phyloP scores from a whole-genome alignment of 2,329 filamentous ascomycete genomes.

The Ophiostoma sp. region DNA sequence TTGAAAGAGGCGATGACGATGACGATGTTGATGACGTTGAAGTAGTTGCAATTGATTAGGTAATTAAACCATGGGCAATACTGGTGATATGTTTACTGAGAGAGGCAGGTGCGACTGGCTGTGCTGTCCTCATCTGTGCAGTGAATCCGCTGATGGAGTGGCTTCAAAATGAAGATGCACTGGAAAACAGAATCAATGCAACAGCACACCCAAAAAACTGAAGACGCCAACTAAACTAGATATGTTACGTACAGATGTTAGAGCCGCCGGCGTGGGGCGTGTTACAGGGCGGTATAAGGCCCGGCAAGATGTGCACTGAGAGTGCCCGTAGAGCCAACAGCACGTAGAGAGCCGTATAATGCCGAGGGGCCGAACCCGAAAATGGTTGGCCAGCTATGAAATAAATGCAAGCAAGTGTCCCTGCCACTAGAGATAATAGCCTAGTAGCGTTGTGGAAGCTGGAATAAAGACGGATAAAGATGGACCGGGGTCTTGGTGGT shows the following conservation, averaged over 20 bases:
- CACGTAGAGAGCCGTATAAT: slow-evolving; percentile 21
- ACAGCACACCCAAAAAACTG: background rate
- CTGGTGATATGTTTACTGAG: background rate
- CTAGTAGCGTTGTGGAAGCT: background rate
- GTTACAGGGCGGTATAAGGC: background rate
- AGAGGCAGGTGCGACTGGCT: background rate
- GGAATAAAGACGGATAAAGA: background rate
- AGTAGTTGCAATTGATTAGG: background rate
- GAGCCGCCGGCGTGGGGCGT: slow-evolving; percentile 5
- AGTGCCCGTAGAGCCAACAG: background rate
- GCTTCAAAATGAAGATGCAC: background rate
- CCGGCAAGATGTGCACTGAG: background rate
- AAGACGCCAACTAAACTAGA: background rate
- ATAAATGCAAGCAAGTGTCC: background rate
- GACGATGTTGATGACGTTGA: background rate
- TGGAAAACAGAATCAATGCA: background rate
- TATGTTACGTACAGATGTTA: background rate
- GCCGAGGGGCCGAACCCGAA: slow-evolving; percentile 21
- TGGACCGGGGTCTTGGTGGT: background rate
- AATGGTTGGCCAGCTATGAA: background rate
- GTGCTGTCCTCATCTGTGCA: background rate
- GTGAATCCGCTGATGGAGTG: background rate
- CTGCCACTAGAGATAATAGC: background rate
- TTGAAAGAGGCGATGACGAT: background rate
- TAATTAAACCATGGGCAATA: background rate